These are phyloP conservation scores for Sarocladium brachiariae DNA, from an alignment of 2,329 filamentous ascomycete genomes.

Conservation along the genomic window DNA sequence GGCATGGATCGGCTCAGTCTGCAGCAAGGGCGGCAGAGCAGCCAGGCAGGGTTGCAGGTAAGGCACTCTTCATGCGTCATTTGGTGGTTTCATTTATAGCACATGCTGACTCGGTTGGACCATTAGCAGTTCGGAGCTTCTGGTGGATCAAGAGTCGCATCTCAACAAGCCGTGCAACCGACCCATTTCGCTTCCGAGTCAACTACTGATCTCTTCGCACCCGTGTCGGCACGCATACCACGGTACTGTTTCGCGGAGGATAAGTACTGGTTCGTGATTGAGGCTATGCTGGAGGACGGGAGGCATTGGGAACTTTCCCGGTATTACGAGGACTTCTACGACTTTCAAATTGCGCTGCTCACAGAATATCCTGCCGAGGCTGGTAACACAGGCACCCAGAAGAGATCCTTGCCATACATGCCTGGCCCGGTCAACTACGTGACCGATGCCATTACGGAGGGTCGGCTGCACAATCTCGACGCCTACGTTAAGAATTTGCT, in stretches of 20 bases:
- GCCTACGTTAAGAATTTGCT: conserved; percentile 93
- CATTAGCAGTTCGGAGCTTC: not conserved
- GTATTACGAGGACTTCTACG: conserved; percentile 98
- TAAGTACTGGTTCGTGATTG: conserved; percentile 98
- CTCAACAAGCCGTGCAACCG: conserved; percentile 23
- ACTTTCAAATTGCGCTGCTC: conserved; percentile 92
- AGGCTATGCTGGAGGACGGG: conserved; percentile 83
- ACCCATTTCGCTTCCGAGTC: conserved; percentile 34
- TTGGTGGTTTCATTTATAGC: not conserved
- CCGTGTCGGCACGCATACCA: conserved; percentile 77
- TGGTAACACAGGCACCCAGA: conserved; percentile 72
- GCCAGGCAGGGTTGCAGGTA: conserved; percentile 42
- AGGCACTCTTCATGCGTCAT: conserved; percentile 21
- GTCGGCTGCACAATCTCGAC: conserved; percentile 84
- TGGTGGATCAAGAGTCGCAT: conserved; percentile 2
- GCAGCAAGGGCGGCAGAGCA: conserved; percentile 45
- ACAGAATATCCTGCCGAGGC: conserved; percentile 90
- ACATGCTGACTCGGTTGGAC: not conserved
- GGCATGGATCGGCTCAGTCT: conserved; percentile 76
- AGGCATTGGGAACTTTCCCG: conserved; percentile 87
- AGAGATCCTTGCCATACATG: conserved; percentile 90
- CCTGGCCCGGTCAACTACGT: conserved; percentile 96
- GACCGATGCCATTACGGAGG: conserved; percentile 95
- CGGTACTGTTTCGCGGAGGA: conserved; percentile 94
- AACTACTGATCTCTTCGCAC: conserved; percentile 58